A percentile compares a stretch with the other conserved stretches of the same genome.
These are phyloP conservation scores for Metschnikowia chrysomelidarum DNA, from an alignment of 805 yeast species.

Conservation along the genomic window DNA sequence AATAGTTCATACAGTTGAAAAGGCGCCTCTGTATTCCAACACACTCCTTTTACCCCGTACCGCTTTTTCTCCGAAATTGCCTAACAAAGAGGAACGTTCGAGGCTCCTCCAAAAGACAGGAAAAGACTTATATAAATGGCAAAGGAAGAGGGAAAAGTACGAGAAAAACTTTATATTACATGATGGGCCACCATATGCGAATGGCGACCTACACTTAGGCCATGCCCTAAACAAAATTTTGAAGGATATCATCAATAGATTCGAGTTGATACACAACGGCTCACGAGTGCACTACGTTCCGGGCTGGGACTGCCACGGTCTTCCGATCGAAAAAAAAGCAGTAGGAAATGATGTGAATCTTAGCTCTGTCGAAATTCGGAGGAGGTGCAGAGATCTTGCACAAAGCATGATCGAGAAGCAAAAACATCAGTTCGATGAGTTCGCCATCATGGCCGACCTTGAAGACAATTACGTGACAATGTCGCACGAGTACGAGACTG, in stretches of 20 bases:
- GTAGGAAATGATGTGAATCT: slow-evolving; percentile 37
- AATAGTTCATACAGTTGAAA: slow-evolving; percentile 2
- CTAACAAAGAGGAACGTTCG: slow-evolving; percentile 43
- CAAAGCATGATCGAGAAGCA: slow-evolving; percentile 62
- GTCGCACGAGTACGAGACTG: slow-evolving; percentile 63
- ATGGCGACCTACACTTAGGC: slow-evolving; percentile 88
- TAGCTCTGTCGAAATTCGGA: slow-evolving; percentile 53
- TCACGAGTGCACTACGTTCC: slow-evolving; percentile 71
- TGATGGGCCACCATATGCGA: slow-evolving; percentile 99
- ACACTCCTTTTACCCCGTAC: slow-evolving; percentile 69
- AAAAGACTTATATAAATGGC: slow-evolving; percentile 65
- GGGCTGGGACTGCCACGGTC: slow-evolving; percentile 99
- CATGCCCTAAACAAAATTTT: slow-evolving; percentile 88
- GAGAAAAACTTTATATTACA: slow-evolving; percentile 62
- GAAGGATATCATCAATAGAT: slow-evolving; percentile 82
- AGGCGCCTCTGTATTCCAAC: slow-evolving; percentile 37
- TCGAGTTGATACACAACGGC: slow-evolving; percentile 56
- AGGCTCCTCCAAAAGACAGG: slow-evolving; percentile 51
- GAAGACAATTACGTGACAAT: slow-evolving; percentile 70
- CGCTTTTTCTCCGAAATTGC: slow-evolving; percentile 48
- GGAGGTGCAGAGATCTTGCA: slow-evolving; percentile 71
- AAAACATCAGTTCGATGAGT: slow-evolving; percentile 56
- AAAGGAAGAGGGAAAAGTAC: slow-evolving; percentile 18
- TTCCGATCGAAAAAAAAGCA: slow-evolving; percentile 93
- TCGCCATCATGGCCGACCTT: slow-evolving; percentile 87